These are phyloP conservation scores for Tylopilus intermedius DNA, from an alignment of 768 basidiomycete species.

Conservation along the genomic window DNA sequence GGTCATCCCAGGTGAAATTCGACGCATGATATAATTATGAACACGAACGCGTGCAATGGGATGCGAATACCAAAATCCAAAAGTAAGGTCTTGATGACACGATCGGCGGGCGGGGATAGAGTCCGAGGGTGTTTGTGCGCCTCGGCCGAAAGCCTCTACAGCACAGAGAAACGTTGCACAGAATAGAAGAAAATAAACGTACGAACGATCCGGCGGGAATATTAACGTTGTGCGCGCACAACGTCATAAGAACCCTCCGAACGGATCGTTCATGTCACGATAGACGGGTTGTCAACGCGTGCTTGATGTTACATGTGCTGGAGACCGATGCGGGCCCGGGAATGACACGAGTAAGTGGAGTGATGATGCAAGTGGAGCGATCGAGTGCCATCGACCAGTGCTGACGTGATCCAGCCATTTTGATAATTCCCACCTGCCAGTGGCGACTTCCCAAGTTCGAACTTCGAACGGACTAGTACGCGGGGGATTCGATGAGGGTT, in stretches of 20 bases:
- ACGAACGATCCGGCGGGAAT: not conserved
- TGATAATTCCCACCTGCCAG: too few species aligned
- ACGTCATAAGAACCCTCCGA: not conserved
- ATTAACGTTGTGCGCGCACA: not conserved
- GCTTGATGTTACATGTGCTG: not conserved
- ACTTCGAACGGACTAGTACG: not conserved
- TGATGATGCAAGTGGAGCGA: constrained; percentile 3
- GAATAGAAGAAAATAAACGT: not conserved
- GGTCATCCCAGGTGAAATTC: not conserved
- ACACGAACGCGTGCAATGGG: not conserved
- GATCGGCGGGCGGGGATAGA: not conserved
- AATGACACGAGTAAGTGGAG: not conserved
- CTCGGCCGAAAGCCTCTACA: not conserved
- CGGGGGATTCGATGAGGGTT: not conserved
- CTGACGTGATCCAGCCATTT: not conserved
- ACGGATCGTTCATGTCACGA: not conserved
- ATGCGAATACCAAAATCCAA: not conserved
- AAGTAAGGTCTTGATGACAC: not conserved
- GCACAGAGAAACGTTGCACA: not conserved
- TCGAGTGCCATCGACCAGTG: not conserved
- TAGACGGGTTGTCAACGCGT: not conserved
- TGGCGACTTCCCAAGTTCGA: not conserved
- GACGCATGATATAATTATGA: not conserved
- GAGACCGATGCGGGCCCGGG: not conserved
- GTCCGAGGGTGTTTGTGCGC: not conserved